Conservation (phyloP, 192 early-diverging fungal genomes). For the Mortierella hygrophila region DNA sequence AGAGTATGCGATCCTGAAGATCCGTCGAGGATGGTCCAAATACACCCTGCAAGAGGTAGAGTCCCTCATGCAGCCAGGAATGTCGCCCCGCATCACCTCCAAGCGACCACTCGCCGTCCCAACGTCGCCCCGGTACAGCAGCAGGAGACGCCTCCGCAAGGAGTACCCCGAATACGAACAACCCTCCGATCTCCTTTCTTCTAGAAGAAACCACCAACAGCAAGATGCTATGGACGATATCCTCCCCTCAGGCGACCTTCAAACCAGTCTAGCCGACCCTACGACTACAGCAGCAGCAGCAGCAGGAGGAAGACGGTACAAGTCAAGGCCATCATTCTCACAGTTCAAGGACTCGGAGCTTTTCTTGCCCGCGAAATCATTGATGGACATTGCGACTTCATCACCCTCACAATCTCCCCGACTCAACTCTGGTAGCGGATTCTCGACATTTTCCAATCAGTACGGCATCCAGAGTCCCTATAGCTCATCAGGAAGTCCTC, state of each 20-base stretch:
- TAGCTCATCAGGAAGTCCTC: slow-evolving; percentile 5
- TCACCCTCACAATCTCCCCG: slow-evolving; percentile 15
- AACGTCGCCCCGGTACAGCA: neutral
- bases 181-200: neutral
- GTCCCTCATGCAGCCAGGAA: slow-evolving; percentile 15
- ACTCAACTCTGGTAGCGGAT: neutral
- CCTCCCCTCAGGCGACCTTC: neutral
- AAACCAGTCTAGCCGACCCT: neutral
- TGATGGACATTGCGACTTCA: slow-evolving; percentile 43
- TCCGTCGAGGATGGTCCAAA: slow-evolving; percentile 48
- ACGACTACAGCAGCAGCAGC: neutral
- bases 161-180: slow-evolving; percentile 25
- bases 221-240: neutral
- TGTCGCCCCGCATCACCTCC: slow-evolving; percentile 10
- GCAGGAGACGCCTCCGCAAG: slow-evolving; percentile 11
- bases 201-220: neutral
- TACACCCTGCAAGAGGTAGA: slow-evolving; percentile 46
- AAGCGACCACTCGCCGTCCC: neutral
- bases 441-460: neutral
- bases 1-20: slow-evolving; percentile 45
- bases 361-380: slow-evolving; percentile 34
- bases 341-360: slow-evolving; percentile 46
- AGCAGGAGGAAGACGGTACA: neutral
- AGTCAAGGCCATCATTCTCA: slow-evolving; percentile 23
- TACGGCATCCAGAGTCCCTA: slow-evolving; percentile 11